These are phyloP conservation scores for Blastocystis hominis DNA, from an alignment of 352 stramenopile genomes.

Conservation along the genomic window DNA sequence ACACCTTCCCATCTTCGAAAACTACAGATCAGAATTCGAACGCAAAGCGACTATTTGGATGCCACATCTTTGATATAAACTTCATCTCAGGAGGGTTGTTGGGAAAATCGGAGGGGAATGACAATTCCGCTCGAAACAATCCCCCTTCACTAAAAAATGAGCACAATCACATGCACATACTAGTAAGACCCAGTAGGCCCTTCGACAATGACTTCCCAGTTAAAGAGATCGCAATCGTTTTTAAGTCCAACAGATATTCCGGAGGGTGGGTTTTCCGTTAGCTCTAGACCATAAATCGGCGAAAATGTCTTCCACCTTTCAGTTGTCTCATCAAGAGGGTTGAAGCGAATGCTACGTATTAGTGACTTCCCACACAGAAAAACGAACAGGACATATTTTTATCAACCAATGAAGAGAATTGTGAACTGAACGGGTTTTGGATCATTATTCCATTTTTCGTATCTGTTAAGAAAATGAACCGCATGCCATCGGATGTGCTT, in stretches of 20 bases:
- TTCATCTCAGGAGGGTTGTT: conserved; percentile 96
- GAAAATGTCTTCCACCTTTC: background rate
- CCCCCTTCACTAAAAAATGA: conserved; percentile 74
- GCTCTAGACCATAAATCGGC: background rate
- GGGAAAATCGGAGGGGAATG: conserved; percentile 93
- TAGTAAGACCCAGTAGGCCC: conserved; percentile 83
- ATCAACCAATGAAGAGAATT: too few relatives aligned
- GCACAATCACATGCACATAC: conserved; percentile 52
- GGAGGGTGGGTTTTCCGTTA: conserved; percentile 82
- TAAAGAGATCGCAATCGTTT: conserved; percentile 94
- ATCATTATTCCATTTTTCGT: background rate
- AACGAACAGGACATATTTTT: background rate
- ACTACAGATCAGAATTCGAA: conserved; percentile 68
- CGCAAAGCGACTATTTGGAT: conserved; percentile 81
- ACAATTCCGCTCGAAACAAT: conserved; percentile 91
- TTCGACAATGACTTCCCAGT: conserved; percentile 96
- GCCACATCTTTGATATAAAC: conserved; percentile 97
- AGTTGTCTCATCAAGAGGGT: conserved; percentile 20
- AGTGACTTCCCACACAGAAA: background rate
- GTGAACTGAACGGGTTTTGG: background rate
- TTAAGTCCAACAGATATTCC: conserved; percentile 89
- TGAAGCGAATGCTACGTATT: background rate
- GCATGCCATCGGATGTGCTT: conserved; percentile 39
- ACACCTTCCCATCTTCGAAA: conserved; percentile 92
- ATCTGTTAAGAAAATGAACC: background rate